Conservation (phyloP, 306 rosid genomes). For the Sechiopsis laciniata region DNA sequence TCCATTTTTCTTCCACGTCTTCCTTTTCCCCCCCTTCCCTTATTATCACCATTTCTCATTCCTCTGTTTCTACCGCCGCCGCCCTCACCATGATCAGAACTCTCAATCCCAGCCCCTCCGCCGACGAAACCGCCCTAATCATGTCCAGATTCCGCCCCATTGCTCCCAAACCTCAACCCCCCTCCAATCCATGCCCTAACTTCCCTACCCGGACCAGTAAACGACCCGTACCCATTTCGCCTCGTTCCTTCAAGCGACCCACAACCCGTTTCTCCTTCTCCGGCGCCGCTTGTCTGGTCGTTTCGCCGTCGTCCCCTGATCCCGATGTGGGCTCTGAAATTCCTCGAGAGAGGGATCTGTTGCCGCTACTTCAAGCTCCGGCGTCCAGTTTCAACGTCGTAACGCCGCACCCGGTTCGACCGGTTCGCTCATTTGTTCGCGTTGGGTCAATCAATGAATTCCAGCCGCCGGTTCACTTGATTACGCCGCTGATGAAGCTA, state of each 20-base stretch:
- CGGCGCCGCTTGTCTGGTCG: too few relatives aligned
- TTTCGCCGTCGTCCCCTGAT: conserved; percentile 29
- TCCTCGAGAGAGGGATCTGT: conserved; percentile 64
- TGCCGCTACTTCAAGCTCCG: conserved; percentile 44
- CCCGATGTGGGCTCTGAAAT: conserved; percentile 22
- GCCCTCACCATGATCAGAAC: conserved; percentile 64
- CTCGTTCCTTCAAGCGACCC: conserved; percentile 50
- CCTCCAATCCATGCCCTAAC: conserved; percentile 4
- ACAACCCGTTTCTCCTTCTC: too few relatives aligned
- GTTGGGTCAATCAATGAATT: conserved; percentile 56
- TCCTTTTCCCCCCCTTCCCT: conserved; percentile 27
- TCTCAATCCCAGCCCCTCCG: conserved; percentile 46
- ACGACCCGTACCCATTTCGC: conserved; percentile 45
- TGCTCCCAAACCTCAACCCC: conserved; percentile 78
- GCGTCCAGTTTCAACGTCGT: conserved; percentile 37
- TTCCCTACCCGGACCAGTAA: conserved; percentile 67
- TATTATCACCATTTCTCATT: neutral
- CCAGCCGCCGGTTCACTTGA: neutral
- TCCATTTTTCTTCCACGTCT: conserved; percentile 49
- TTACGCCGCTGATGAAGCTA: conserved; percentile 24
- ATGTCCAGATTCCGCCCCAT: conserved; percentile 90
- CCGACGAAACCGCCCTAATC: conserved; percentile 78
- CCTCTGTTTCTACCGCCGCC: neutral
- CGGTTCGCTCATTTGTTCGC: conserved; percentile 57
- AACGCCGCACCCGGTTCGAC: conserved; percentile 72